Evolutionary conservation across 176 grass and related monocot species (phyloP).

Genomic region (Melocanna baccifera): DNA sequence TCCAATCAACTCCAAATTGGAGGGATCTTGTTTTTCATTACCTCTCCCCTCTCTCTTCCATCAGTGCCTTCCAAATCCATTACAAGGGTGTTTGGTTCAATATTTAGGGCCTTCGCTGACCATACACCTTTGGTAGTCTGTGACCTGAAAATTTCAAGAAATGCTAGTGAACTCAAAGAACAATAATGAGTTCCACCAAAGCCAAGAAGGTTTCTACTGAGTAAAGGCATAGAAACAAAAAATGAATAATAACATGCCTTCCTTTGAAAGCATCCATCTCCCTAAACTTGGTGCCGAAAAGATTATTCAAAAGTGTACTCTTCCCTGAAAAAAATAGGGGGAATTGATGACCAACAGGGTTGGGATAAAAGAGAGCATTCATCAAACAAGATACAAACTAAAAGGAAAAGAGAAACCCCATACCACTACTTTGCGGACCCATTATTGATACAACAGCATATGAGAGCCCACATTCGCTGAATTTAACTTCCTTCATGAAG

Average conservation of each 20-base stretch:
- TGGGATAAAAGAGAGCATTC: not conserved
- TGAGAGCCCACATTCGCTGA: constrained; percentile 79
- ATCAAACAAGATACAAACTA: constrained; percentile 8
- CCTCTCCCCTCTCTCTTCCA: constrained; percentile 98
- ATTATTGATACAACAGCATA: constrained; percentile 98
- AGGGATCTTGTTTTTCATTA: constrained; percentile 30
- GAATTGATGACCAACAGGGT: not conserved
- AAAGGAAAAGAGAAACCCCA: constrained; percentile 22
- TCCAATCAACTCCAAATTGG: not conserved
- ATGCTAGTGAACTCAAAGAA: constrained; percentile 17
- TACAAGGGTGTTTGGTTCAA: constrained; percentile 88
- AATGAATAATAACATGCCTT: constrained; percentile 56
- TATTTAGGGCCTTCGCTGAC: constrained; percentile 67
- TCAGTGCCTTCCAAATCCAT: constrained; percentile 99
- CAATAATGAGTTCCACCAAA: not conserved
- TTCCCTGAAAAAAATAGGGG: constrained; percentile 55
- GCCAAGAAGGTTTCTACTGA: not conserved
- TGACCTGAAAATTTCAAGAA: constrained; percentile 56
- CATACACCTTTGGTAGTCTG: constrained; percentile 99
- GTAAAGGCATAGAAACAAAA: constrained; percentile 26
- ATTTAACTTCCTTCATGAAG: constrained; percentile 77
- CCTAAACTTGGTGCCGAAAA: constrained; percentile 87
- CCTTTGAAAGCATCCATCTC: constrained; percentile 98
- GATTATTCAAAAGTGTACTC: constrained; percentile 97
- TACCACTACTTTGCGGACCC: constrained; percentile 99